Conservation (phyloP, 768 basidiomycete species). For the Sutorius australiensis region DNA sequence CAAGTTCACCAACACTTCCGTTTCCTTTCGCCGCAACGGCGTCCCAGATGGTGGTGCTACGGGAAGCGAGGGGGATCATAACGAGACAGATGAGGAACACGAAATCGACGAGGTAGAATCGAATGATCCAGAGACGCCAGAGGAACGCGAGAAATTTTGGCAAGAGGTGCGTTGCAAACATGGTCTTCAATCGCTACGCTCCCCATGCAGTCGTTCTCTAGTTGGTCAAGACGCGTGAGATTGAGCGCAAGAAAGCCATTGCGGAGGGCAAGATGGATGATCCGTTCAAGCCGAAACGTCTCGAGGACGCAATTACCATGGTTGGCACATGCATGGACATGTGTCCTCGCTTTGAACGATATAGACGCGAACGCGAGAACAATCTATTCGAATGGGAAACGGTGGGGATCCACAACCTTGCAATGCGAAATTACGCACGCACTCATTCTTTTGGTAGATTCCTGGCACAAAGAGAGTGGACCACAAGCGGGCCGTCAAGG, state of each 20-base stretch:
- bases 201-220: conserved; percentile 29
- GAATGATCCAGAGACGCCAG: conserved; percentile 51
- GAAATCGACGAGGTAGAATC: conserved; percentile 37
- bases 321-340: conserved; percentile 90
- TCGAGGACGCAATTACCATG: conserved; percentile 91
- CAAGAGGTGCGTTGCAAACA: conserved; percentile 54
- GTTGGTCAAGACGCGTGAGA: conserved; percentile 73
- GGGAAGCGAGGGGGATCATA: conserved; percentile 34
- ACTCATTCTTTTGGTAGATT: conserved; percentile 51
- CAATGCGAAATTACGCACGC: conserved; percentile 7
- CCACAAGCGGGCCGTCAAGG: conserved; percentile 85
- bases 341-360: conserved; percentile 93
- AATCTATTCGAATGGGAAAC: conserved; percentile 84
- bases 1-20: conserved; percentile 41
- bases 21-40: conserved; percentile 32
- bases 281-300: conserved; percentile 69
- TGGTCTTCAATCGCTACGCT: conserved; percentile 8
- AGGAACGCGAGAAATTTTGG: conserved; percentile 67
- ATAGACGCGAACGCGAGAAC: conserved; percentile 85
- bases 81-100: conserved; percentile 32
- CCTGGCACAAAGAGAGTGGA: conserved; percentile 84
- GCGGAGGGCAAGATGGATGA: conserved; percentile 86
- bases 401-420: conserved; percentile 41
- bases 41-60: conserved; percentile 28
- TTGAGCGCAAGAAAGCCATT: conserved; percentile 70